Conservation (phyloP, 805 yeast genomes). For the Nakazawaea siamensis region DNA sequence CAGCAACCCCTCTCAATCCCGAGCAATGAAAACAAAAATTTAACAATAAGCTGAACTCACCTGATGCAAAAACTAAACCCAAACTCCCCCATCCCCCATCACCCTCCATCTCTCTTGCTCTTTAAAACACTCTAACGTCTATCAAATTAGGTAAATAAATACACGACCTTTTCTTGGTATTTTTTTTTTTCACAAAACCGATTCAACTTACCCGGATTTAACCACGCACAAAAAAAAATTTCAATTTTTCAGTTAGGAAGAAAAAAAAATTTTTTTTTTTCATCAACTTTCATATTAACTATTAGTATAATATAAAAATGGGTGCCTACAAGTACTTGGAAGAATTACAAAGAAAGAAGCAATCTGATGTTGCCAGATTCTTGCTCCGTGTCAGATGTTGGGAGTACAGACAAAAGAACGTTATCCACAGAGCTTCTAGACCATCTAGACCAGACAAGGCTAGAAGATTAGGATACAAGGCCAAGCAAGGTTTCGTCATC, state of each 20-base stretch:
- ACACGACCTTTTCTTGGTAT: too few relatives aligned
- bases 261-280: too few relatives aligned
- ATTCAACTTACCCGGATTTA: too few relatives aligned
- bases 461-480: constrained; percentile 99
- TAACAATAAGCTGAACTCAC: too few relatives aligned
- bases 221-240: neutral
- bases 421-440: constrained; percentile 96
- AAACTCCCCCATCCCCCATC: too few relatives aligned
- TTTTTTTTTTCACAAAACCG: neutral
- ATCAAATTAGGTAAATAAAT: too few relatives aligned
- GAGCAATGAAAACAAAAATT: too few relatives aligned
- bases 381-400: constrained; percentile 99
- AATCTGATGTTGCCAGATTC: constrained; percentile 98
- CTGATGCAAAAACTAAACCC: too few relatives aligned
- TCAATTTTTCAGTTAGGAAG: neutral
- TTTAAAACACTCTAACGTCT: too few relatives aligned
- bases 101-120: too few relatives aligned
- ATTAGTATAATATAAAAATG: constrained; percentile 40
- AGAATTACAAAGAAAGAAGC: constrained; percentile 99
- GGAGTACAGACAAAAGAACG: constrained; percentile 99
- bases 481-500: constrained; percentile 99
- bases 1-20: too few relatives aligned
- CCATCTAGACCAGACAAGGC: constrained; percentile 99
- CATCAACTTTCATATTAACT: neutral
- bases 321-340: constrained; percentile 99